Base-by-base conservation (phyloP, 2,329 filamentous ascomycete species). In the Rhinocladiella similis region DNA sequence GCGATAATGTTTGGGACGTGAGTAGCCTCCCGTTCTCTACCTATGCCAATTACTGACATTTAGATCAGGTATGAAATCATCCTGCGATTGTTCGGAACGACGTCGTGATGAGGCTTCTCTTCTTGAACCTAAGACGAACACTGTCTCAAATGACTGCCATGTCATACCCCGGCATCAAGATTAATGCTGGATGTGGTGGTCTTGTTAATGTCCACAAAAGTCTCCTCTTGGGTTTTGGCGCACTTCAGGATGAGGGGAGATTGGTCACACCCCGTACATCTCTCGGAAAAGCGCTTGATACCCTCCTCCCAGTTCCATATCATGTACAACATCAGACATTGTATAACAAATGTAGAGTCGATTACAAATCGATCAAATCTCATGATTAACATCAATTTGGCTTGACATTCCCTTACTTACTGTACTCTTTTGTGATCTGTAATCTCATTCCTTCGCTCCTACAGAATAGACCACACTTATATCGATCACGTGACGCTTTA, bases 1-100 rank as follows among this genome's bases (percentile, higher is more conserved):
- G 91, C 90, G 64, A 96, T 97, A 72, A 97, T 96, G 89, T 96
- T 97, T 72, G 91, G 91, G 73, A 94, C 94, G 79, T 96, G 80
- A 69, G 68, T 63, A 54, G 18, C 51, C 36, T 3, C 3, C 20
- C 12, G 16, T 36, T 49, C 38, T n/a, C 46, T 19, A 19, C 46
- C 27, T 38, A n/a, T 22, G 36, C 63, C 66, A 58, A 64, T 61
- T 16, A 61, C 70, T 72, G 60, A 75, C 70, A 18, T 41, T 5
- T 9, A 3, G 36, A 64, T 65, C 51, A 70, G 69, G 63, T 72
- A 72, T 50, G 70, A 72, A 58, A 62, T 72, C 38, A 68, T 71
- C 50, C 57, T 72, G 20, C 66, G 69, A 20, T 60, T 70, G 22
- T 70, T 68, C 43, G 70, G 69, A 41, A 70, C 70, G 39, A 72